These are phyloP conservation scores for Neopestalotiopsis sp. DNA, from an alignment of 2,329 filamentous ascomycete genomes.

Conservation along the genomic window DNA sequence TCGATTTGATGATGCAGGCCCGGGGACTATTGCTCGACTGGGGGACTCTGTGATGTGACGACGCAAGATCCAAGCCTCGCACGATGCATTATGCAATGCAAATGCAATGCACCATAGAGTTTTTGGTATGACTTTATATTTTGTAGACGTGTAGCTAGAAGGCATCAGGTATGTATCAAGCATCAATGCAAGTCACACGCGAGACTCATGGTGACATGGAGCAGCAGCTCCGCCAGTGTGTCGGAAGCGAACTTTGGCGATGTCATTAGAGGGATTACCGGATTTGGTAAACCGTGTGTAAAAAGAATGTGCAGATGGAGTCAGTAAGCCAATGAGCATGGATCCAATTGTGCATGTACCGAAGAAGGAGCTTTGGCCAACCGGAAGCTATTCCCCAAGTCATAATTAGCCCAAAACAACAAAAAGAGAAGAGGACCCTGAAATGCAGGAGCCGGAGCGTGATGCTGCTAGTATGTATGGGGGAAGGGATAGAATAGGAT, in stretches of 20 bases:
- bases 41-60: too few species aligned
- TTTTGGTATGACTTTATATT: too few species aligned
- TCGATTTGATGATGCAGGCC: neutral
- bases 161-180: too few species aligned
- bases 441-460: neutral
- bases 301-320: too few species aligned
- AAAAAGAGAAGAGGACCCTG: constrained; percentile 7
- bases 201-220: neutral
- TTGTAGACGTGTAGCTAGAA: too few species aligned
- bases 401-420: neutral
- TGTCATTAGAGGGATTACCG: neutral
- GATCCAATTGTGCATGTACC: neutral
- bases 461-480: neutral
- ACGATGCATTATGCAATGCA: neutral
- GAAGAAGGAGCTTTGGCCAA: constrained; percentile 7
- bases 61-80: neutral
- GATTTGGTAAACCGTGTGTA: constrained; percentile 9
- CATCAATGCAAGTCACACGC: too few species aligned
- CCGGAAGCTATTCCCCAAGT: neutral
- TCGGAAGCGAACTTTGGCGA: neutral
- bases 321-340: constrained; percentile 7
- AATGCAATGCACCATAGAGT: too few species aligned
- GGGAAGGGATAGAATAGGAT: neutral
- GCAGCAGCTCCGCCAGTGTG: neutral
- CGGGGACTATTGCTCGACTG: too few species aligned